Evolutionary conservation across 345 rosid genomes (phyloP), one percentile per base, ranked within the genome.

Genomic region (Citrus australasica): DNA sequence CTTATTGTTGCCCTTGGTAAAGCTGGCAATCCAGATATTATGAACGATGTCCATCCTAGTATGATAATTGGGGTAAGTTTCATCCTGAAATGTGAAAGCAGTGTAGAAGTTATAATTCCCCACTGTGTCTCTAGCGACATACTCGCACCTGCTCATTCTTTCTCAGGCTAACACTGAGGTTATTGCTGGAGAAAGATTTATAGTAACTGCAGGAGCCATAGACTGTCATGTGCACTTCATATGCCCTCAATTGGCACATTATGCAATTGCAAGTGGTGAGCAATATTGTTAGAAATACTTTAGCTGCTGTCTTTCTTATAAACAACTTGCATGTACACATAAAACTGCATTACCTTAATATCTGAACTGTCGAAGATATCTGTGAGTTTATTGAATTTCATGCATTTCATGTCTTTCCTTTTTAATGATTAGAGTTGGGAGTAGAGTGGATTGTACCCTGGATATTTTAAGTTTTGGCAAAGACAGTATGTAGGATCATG

Each of bases 161-260:
- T 71, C 24, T 62, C 74, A 89, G 93, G 85, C 82, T 76, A 93
- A 89, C 88, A 94, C 98, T 17, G 98, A 96, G 89, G 97, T 89
- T 84, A 92, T 96, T 79, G 95, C 97, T 55, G 97, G 97, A 82
- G 99, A 96, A 89, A 93, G 96, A 76, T 86, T 87, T 89, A 92
- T 96, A 76, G 72, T 92, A 80, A 96, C 99, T 62, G 99, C 99
- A 37, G 98, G 97, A 66, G 98, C 94, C 35, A 96, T 96, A 79
- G 99, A 94, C 83, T 91, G 97, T 82, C 99, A 96, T 60, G 99
- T 96, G 61, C 99, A 96, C 85, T 96, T 94, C 89, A 92, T 92
- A 80, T 96, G 99, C 86, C 99, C 99, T 72, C 99, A 96, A 77
- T 82, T 91, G 79, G 94, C 87, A 14, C 84, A 90, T 76, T 98